These are phyloP conservation scores for Gymnopus androsaceus DNA, from an alignment of 1,284 basidiomycete species.

Conservation along the genomic window DNA sequence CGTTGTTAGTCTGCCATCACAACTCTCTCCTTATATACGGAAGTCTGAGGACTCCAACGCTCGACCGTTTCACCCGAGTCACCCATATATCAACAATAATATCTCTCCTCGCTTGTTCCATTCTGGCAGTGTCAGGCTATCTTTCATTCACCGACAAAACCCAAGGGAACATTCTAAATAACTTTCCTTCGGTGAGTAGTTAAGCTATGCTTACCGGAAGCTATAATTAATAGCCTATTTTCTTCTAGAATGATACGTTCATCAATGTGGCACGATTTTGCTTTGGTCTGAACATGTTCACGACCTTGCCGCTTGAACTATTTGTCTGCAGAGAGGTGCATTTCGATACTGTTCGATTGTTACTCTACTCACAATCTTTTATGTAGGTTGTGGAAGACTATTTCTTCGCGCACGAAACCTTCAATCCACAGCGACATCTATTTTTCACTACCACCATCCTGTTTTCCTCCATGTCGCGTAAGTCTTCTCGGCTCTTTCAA, in stretches of 20 bases:
- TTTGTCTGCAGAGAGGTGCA: conserved; percentile 91
- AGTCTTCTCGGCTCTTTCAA: conserved; percentile 28
- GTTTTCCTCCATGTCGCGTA: conserved; percentile 81
- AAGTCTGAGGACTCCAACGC: conserved; percentile 87
- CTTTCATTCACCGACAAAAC: conserved; percentile 94
- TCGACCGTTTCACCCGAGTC: conserved; percentile 92
- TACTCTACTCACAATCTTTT: conserved; percentile 8
- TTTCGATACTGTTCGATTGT: conserved; percentile 9
- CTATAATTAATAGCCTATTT: neutral
- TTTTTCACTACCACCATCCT: conserved; percentile 90
- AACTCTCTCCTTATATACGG: conserved; percentile 96
- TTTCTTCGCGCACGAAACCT: conserved; percentile 85
- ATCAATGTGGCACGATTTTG: conserved; percentile 95
- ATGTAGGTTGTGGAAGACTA: conserved; percentile 86
- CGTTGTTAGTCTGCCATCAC: conserved; percentile 79
- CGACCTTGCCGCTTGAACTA: conserved; percentile 89
- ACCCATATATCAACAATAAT: conserved; percentile 89
- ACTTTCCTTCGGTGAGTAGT: conserved; percentile 70
- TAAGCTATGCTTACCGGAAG: neutral
- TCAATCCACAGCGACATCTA: conserved; percentile 82
- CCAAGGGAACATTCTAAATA: conserved; percentile 92
- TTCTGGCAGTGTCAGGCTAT: conserved; percentile 90
- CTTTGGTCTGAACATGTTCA: conserved; percentile 98
- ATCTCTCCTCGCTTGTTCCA: conserved; percentile 79
- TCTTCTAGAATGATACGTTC: conserved; percentile 67